Percentiles rank a stretch among this genome's conserved stretches.
Conservation (phyloP, 108 stramenopile genomes). For the Conticribra weissflogii region DNA sequence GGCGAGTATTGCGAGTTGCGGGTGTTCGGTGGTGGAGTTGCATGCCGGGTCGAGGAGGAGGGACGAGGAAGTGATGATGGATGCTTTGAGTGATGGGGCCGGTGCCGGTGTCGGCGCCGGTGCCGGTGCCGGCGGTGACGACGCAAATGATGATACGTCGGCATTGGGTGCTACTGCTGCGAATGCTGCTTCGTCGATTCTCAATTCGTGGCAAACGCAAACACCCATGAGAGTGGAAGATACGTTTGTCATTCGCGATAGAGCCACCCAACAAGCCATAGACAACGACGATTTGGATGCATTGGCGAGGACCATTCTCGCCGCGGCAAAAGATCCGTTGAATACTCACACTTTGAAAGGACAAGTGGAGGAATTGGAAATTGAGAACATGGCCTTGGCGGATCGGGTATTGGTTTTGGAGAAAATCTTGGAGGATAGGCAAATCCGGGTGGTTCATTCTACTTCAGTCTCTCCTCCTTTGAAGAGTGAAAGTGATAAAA, state of each 20-base stretch:
- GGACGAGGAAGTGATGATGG: constrained; percentile 7
- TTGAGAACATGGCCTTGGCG: constrained; percentile 47
- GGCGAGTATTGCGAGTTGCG: constrained; percentile 49
- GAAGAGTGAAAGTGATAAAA: too few relatives aligned
- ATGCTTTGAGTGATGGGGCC: background rate
- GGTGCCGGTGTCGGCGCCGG: background rate
- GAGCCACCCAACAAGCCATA: constrained; percentile 48
- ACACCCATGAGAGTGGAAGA: constrained; percentile 42
- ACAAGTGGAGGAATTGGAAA: constrained; percentile 57
- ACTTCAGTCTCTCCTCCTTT: too few relatives aligned
- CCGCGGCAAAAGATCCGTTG: constrained; percentile 60
- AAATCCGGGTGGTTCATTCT: constrained; percentile 50
- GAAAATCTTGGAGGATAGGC: constrained; percentile 44
- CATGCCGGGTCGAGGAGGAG: constrained; percentile 41
- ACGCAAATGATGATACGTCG: too few relatives aligned
- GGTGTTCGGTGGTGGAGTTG: constrained; percentile 66
- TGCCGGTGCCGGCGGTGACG: too few relatives aligned
- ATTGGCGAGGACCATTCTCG: constrained; percentile 53
- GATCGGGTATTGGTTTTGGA: constrained; percentile 57
- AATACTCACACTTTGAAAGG: constrained; percentile 49
- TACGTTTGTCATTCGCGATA: constrained; percentile 58
- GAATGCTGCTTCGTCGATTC: constrained; percentile 5
- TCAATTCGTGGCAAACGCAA: constrained; percentile 14
- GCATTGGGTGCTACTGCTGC: background rate
- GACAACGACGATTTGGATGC: constrained; percentile 67